These are phyloP conservation scores for Paecilomyces variotii DNA, from an alignment of 2,329 filamentous ascomycete genomes.

Conservation along the genomic window DNA sequence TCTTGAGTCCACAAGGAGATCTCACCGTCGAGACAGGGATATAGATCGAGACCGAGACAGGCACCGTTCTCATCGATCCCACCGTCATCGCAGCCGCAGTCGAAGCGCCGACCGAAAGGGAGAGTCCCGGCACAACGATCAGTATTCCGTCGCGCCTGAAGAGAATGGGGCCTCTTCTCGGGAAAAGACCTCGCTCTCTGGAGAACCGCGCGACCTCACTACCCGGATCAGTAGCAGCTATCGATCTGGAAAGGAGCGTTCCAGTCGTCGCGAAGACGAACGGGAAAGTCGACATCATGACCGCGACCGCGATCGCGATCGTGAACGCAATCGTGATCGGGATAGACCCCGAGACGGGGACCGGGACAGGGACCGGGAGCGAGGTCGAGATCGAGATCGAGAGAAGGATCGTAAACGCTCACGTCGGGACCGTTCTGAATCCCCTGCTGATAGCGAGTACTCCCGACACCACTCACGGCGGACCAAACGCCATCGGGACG, in stretches of 20 bases:
- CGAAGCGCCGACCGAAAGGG: constrained; percentile 21
- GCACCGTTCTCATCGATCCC: constrained; percentile 41
- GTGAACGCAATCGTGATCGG: constrained; percentile 18
- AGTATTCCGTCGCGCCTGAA: constrained; percentile 18
- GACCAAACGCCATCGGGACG: constrained; percentile 22
- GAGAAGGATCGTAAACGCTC: constrained; percentile 29
- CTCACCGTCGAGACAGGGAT: constrained; percentile 56
- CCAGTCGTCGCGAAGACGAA: constrained; percentile 22
- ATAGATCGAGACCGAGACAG: constrained; percentile 34
- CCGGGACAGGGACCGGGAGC: constrained; percentile 13
- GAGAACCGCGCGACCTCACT: constrained; percentile 15
- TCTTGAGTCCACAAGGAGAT: constrained; percentile 49
- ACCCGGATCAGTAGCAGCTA: constrained; percentile 17
- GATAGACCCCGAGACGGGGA: constrained; percentile 20
- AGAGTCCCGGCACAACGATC: constrained; percentile 31
- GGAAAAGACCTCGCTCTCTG: constrained; percentile 11
- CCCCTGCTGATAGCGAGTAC: constrained; percentile 22
- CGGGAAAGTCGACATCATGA: constrained; percentile 14
- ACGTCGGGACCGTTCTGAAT: constrained; percentile 33
- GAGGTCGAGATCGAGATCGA: constrained; percentile 16
- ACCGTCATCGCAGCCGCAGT: constrained; percentile 41
- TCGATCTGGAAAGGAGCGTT: constrained; percentile 22
- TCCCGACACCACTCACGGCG: constrained; percentile 27
- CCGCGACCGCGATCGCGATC: constrained; percentile 8
- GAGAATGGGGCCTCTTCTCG: constrained; percentile 14